These are phyloP conservation scores for Abortiporus biennis DNA, from an alignment of 1,284 basidiomycete species.

Conservation along the genomic window DNA sequence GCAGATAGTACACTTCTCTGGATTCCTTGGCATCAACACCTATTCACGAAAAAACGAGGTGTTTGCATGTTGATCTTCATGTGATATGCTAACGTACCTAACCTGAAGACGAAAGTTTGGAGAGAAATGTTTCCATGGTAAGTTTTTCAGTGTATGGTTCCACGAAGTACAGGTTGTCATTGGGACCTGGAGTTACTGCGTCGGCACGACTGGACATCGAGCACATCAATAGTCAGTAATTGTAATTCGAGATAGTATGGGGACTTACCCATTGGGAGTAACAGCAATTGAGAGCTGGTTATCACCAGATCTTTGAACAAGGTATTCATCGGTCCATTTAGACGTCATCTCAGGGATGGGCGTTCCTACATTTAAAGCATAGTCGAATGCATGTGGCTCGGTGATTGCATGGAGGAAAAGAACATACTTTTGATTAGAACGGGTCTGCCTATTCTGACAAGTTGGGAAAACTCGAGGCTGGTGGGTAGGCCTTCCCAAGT, in stretches of 20 bases:
- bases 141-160: conserved; percentile 71
- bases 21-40: background rate
- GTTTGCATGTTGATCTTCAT: background rate
- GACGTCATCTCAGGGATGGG: background rate
- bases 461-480: conserved; percentile 66
- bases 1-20: conserved; percentile 65
- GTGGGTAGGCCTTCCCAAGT: conserved; percentile 55
- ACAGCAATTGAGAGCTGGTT: conserved; percentile 65
- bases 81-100: conserved; percentile 19
- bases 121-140: conserved; percentile 55
- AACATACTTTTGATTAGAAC: conserved; percentile 64
- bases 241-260: background rate
- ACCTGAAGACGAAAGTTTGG: conserved; percentile 34
- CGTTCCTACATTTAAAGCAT: background rate
- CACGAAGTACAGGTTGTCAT: conserved; percentile 64
- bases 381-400: background rate
- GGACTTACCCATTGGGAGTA: conserved; percentile 73
- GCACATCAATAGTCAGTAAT: background rate
- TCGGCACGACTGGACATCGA: conserved; percentile 60
- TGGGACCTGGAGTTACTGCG: conserved; percentile 54
- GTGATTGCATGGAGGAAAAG: background rate
- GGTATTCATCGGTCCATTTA: conserved; percentile 55
- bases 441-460: conserved; percentile 73
- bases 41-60: background rate
- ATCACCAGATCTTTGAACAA: conserved; percentile 49